These are phyloP conservation scores for Penicillium glabrum DNA, from an alignment of 2,329 filamentous ascomycete species.

Conservation along the genomic window DNA sequence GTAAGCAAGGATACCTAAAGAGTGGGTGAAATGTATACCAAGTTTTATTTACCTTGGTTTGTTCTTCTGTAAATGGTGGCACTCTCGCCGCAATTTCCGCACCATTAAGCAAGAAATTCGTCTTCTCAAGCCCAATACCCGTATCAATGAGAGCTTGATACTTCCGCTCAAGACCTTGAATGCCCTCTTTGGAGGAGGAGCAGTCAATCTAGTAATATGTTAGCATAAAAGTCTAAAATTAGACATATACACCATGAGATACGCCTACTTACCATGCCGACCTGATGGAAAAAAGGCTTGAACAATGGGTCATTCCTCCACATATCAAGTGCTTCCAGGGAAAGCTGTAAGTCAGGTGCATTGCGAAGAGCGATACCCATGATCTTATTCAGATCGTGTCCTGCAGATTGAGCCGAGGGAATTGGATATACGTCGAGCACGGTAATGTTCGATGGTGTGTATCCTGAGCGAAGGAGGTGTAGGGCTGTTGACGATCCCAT, in stretches of 20 bases:
- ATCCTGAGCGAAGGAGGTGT: constrained; percentile 46
- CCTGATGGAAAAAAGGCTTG: constrained; percentile 47
- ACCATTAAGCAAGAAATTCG: constrained; percentile 47
- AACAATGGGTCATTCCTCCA: constrained; percentile 49
- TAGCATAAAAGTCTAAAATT: not conserved
- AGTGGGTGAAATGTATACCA: not conserved
- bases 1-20: not conserved
- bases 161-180: constrained; percentile 33
- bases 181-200: constrained; percentile 32
- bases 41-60: constrained; percentile 35
- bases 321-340: constrained; percentile 34
- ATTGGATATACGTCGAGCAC: constrained; percentile 49
- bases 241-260: not conserved
- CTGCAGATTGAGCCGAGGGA: constrained; percentile 50
- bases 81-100: constrained; percentile 45
- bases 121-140: constrained; percentile 33
- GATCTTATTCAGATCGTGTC: constrained; percentile 51
- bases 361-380: constrained; percentile 27
- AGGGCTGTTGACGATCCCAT: constrained; percentile 50
- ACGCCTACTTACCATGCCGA: constrained; percentile 36
- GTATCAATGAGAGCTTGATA: constrained; percentile 39
- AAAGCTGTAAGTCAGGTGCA: constrained; percentile 11
- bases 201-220: constrained; percentile 28
- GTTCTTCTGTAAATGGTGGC: constrained; percentile 41
- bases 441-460: constrained; percentile 45